Base-by-base conservation (phyloP, 352 stramenopile species). In the Pythium plurisporium region DNA sequence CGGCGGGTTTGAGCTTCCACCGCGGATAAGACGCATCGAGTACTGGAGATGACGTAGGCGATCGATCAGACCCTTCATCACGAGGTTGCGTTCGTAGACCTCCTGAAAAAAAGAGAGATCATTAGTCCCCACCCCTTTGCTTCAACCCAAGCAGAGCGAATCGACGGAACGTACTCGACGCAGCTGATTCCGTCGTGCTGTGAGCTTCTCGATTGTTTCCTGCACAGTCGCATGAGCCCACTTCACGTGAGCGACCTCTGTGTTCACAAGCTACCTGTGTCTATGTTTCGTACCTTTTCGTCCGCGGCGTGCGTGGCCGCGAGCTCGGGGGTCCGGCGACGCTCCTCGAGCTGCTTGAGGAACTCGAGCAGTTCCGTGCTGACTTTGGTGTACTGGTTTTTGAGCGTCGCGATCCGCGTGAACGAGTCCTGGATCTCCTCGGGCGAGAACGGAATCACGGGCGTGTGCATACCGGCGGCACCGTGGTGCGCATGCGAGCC, bases 391-490 rank as follows among this genome's bases (percentile, higher is more conserved):
- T 94, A 94, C 61, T 89, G 80, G 34, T 66, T 79, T 66, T 92
- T 91, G 26, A 94, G 67, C 40, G 72, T 70, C 60, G 76, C 76
- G 46, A 94, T 86, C 55, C 86, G 89, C 54, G 84, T 89, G 64
- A 86, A 94, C 57, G 84, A 90, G 59, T 94, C 84, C 66, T 91
- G 82, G 40, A 92, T 89, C 67, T 94, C 84, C 54, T 94, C 84
- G 15, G 73, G 76, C n/a, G 73, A 71, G 63, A 84, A 90, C 27
- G 81, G 76, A 30, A 87, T 86, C 54, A 89, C 77, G 2, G 73
- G 60, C 19, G 67, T 57, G 54, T 51, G 52, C 40, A 90, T 70
- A 22, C 57, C 58, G 3, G 48, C 47, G 4, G 68, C 52, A 15
- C 41, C 59, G 23, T 83, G 66, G 43, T 82, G 72, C 0, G 47